phyloP scores from a whole-genome alignment of 2,329 filamentous ascomycete species.

The Alternaria incomplexa region DNA sequence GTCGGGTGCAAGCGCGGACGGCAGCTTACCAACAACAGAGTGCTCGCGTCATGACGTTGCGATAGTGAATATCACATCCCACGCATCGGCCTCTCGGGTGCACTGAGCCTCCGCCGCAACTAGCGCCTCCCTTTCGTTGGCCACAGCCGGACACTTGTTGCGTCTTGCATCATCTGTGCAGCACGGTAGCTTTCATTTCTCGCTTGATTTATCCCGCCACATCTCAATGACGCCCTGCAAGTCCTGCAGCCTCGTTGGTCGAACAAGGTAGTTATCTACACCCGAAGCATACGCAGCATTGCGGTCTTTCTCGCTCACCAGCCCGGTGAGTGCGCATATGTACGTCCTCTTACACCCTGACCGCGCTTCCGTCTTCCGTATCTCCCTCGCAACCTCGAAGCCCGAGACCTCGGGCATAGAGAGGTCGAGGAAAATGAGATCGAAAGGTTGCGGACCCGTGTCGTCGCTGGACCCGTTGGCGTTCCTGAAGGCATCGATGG shows the following conservation, averaged over 20 bases:
- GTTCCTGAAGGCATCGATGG: constrained; percentile 6
- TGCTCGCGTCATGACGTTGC: constrained; percentile 24
- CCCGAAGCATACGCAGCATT: constrained; percentile 11
- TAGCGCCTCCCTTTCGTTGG: neutral
- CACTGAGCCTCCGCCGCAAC: neutral
- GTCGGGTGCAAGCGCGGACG: constrained; percentile 9
- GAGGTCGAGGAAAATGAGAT: constrained; percentile 11
- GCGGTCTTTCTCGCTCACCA: constrained; percentile 8
- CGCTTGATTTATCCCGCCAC: constrained; percentile 1
- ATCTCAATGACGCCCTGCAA: constrained; percentile 1
- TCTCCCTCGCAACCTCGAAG: constrained; percentile 10
- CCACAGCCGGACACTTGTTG: neutral
- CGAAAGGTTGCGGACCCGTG: neutral
- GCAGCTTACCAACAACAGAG: constrained; percentile 33
- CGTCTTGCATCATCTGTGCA: neutral
- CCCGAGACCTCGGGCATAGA: constrained; percentile 9
- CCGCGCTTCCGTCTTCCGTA: constrained; percentile 6
- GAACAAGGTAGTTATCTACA: constrained; percentile 9
- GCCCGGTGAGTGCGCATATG: constrained; percentile 10
- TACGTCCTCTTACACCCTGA: constrained; percentile 1
- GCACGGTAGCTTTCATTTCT: neutral
- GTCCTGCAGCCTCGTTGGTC: constrained; percentile 1
- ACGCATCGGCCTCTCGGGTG: neutral
- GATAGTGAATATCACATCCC: constrained; percentile 10
- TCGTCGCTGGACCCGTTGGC: neutral